phyloP scores from a whole-genome alignment of 129 eudicot genomes.

The Chrysanthemum seticuspe region DNA sequence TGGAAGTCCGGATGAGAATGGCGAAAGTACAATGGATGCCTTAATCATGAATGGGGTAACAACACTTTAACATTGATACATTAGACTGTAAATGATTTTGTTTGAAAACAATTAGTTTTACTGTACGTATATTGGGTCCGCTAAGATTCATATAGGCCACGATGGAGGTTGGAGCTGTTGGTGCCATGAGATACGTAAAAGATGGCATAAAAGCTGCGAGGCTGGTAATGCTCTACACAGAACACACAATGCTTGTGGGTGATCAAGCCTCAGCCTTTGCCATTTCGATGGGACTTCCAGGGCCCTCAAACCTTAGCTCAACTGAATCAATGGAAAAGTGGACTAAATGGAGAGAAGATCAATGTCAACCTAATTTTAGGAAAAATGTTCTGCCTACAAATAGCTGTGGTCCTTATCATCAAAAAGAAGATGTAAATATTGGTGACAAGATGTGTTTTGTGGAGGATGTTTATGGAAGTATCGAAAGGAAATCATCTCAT shows the following conservation, averaged over 20 bases:
- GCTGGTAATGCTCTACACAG: slow-evolving; percentile 80
- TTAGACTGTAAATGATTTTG: neutral
- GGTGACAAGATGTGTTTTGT: slow-evolving; percentile 35
- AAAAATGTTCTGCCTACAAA: slow-evolving; percentile 56
- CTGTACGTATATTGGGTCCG: slow-evolving; percentile 28
- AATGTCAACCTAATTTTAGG: slow-evolving; percentile 91
- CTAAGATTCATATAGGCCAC: slow-evolving; percentile 81
- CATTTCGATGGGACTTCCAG: slow-evolving; percentile 93
- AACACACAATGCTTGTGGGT: slow-evolving; percentile 94
- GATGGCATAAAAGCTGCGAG: slow-evolving; percentile 90
- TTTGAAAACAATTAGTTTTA: slow-evolving; percentile 6
- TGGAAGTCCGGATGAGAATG: slow-evolving; percentile 96
- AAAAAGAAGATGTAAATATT: slow-evolving; percentile 12
- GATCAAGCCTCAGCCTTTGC: slow-evolving; percentile 89
- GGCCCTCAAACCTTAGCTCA: slow-evolving; percentile 92
- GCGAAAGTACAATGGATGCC: slow-evolving; percentile 92
- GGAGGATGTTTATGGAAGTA: slow-evolving; percentile 19
- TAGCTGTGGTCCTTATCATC: slow-evolving; percentile 83
- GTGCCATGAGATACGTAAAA: slow-evolving; percentile 82
- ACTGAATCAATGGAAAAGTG: slow-evolving; percentile 77
- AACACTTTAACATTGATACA: slow-evolving; percentile 5
- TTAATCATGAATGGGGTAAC: slow-evolving; percentile 94
- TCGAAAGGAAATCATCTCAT: slow-evolving; percentile 26
- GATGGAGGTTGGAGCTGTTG: slow-evolving; percentile 99
- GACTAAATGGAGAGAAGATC: slow-evolving; percentile 69